phyloP scores from a whole-genome alignment of 768 basidiomycete species.

The Boletus speciosus region DNA sequence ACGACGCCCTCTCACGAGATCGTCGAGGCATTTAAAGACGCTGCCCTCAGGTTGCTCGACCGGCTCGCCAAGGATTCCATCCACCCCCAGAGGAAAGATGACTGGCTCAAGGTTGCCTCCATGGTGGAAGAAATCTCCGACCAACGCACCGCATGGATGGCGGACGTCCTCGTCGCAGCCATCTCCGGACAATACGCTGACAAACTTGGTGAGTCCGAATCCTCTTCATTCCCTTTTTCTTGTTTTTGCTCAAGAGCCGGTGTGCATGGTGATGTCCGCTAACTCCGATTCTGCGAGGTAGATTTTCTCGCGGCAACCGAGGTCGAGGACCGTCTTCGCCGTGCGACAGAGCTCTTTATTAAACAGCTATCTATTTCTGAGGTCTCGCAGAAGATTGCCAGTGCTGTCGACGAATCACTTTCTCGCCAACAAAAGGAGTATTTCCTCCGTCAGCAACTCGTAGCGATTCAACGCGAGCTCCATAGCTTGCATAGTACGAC shows the following conservation, averaged over 20 bases:
- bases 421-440: constrained; percentile 87
- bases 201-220: constrained; percentile 55
- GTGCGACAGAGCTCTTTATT: constrained; percentile 66
- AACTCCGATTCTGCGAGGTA: constrained; percentile 21
- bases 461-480: constrained; percentile 76
- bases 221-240: background rate
- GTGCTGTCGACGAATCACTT: constrained; percentile 77
- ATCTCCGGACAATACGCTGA: constrained; percentile 62
- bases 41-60: constrained; percentile 65
- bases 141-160: constrained; percentile 66
- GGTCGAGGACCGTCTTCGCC: constrained; percentile 58
- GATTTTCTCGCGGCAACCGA: constrained; percentile 61
- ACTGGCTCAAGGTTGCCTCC: constrained; percentile 61
- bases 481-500: constrained; percentile 45
- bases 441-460: constrained; percentile 79
- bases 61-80: constrained; percentile 46
- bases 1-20: constrained; percentile 48
- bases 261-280: background rate
- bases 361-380: constrained; percentile 78
- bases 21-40: constrained; percentile 65
- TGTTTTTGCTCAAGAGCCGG: background rate
- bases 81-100: constrained; percentile 54
- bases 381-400: constrained; percentile 76
- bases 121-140: constrained; percentile 73
- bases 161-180: constrained; percentile 65